Evolutionary conservation across 805 yeast genomes (phyloP), one percentile per base, ranked within the genome.

Genomic region (Sugiyamaella chiloensis): DNA sequence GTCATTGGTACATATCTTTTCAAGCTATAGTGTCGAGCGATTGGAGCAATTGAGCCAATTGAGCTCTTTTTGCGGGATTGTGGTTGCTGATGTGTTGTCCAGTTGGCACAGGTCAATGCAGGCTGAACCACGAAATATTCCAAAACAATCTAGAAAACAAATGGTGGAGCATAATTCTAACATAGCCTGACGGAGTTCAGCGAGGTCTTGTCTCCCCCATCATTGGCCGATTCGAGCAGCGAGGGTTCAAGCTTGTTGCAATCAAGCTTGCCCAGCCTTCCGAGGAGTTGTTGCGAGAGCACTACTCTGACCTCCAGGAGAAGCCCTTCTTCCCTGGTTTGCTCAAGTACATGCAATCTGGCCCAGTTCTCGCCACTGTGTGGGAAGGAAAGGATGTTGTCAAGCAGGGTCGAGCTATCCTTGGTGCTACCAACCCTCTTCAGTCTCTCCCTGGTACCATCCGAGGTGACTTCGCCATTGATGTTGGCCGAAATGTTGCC

Each of bases 381-480:
- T 93, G 99, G 99, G 98, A 93, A 77, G 99, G 99, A 75, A 93
- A 90, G 80, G 97, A 93, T 68, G 99, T 83, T 71, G 99, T 93
- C 73, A 90, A 91, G 79, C 96, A 87, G 74, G 99, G 99, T 72
- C 86, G 99, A 78, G 83, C 79, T 65, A 83, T 93, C 71, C 83
- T 93, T 66, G 99, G 99, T 76, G 98, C 99, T 63, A 93, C 99
- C 74, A 91, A 93, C 87, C 99, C 99, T 70, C 79, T 85, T 70
- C 83, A 80, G 64, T 87, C 96, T 63, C 91, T 95, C 60, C 98
- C 98, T 73, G 99, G 99, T 74, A 93, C 99, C 75, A 93, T 93
- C 81, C 89, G 99, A 80, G 98, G 96, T 72, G 99, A 93, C 78
- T 93, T 75, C 63, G 99, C 97, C 71, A 76, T 93, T 65, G 99